Base-by-base conservation (phyloP, 371 early-diverging fungal species). In the Dinochytrium kinnereticum region DNA sequence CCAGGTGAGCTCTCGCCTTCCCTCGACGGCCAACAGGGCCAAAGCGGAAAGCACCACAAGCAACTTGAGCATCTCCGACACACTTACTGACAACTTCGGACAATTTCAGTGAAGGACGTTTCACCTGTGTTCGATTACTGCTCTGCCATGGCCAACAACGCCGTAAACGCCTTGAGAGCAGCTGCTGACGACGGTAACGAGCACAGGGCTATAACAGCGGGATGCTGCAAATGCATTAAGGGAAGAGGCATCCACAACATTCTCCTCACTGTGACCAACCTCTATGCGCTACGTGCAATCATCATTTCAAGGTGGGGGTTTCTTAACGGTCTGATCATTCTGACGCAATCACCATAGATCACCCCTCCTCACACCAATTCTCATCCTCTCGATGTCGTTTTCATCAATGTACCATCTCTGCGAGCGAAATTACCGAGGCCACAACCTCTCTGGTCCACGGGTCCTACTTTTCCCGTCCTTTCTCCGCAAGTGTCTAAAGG, bases 381-480 rank as follows among this genome's bases (percentile, higher is more conserved):
- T 66, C 36, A 40, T 37, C 37, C 37, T 66, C 26, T 39, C 40
- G 2, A 66, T 66, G 66, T 40, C 49, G 37, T 66, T 36, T 28
- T 39, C 40, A 36, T 66, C 66, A 15, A 28, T 66, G 36, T 66
- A 66, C 30, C 66, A 66, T 37, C 30, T 38, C 7, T 66, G 66
- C 28, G 66, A 66, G 28, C 37, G 66, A 1, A 49, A 66, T 44
- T 66, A 66, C 28, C 37, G 66, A 2, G 37, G 40, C 44, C 66
- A 66, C 37, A 66, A 66, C 44, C 39, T 66, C 24, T 5, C 66
- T 34, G 66, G 66, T 10, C 66, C 66, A 15, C 5, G 66, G 26
- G 44, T 66, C 17, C 15, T 66, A 2, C 13, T 66, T 5, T 66
- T 40, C 44, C 66, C 66, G n/a, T 10, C 10, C 39, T 37, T 49